Conservation (phyloP, 2,329 filamentous ascomycete species). For the Aschersonia sp. region DNA sequence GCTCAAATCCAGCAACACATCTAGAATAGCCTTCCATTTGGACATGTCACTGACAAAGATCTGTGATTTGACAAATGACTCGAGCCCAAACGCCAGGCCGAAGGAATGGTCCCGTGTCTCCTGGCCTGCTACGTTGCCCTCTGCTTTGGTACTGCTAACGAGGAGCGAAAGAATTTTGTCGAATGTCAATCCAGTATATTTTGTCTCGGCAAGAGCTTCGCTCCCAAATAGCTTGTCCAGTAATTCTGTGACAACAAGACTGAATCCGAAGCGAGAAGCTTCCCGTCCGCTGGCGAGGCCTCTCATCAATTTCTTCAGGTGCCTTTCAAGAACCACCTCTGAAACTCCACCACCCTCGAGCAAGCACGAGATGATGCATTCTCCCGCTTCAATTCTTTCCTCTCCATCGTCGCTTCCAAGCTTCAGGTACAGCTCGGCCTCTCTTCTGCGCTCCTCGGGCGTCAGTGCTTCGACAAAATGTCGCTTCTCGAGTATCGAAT, state of each 20-base stretch:
- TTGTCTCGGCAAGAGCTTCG: conserved; percentile 25
- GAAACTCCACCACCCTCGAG: conserved; percentile 32
- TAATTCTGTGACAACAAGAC: conserved; percentile 72
- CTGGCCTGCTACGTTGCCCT: conserved; percentile 43
- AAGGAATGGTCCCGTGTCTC: conserved; percentile 79
- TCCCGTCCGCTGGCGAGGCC: conserved; percentile 85
- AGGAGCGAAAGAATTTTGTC: conserved; percentile 38
- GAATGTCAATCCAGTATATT: conserved; percentile 40
- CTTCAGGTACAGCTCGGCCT: conserved; percentile 44
- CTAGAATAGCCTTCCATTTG: conserved; percentile 54
- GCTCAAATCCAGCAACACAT: conserved; percentile 58
- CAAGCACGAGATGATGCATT: conserved; percentile 41
- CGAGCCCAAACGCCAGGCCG: conserved; percentile 74
- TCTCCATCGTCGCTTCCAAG: conserved; percentile 43
- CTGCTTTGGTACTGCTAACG: conserved; percentile 38
- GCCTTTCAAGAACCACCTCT: conserved; percentile 39
- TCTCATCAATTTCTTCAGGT: conserved; percentile 59
- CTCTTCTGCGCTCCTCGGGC: conserved; percentile 39
- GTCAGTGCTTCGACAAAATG: conserved; percentile 37
- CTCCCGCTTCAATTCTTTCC: conserved; percentile 43
- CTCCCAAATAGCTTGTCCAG: conserved; percentile 53
- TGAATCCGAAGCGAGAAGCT: conserved; percentile 78
- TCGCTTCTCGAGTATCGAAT: conserved; percentile 17
- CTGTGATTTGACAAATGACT: conserved; percentile 70
- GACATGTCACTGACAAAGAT: conserved; percentile 49